Base-by-base conservation (phyloP, 2,329 filamentous ascomycete genomes). In the Mollisiaceae sp. region DNA sequence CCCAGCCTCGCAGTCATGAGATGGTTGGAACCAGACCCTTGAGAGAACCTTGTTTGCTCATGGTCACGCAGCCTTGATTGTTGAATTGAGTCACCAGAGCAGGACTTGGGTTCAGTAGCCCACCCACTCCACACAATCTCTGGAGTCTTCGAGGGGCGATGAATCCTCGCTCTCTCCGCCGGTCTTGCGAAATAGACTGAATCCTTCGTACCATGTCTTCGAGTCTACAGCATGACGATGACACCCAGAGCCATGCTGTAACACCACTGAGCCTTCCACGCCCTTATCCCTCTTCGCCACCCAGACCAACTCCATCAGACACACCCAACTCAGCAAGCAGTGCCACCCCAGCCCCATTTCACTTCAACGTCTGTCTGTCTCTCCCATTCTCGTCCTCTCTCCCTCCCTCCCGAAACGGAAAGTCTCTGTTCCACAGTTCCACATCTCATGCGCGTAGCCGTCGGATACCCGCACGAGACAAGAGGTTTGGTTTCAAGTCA, bases 1-100 rank as follows among this genome's bases (percentile, higher is more conserved):
- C 45, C 45, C 22, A 50, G 45, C 22, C 45, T 50, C 12, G 45
- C 22, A 20, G 45, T 50, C 45, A 50, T 50, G 45, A 50, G 45
- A 27, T 50, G 45, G 45, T 50, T 50, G 45, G 6, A 24, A 11
- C 5, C 45, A 50, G 20, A 50, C 45, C 45, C 45, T 24, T 20
- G 20, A 12, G 45, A n/a, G 41, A n/a, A 43, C 41, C 41, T 50
- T 8, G n/a, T 50, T 27, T 50, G 22, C 45, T 22, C 45, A 11
- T 22, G 22, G 45, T 22, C 6, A 27, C 12, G 45, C 22, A 27
- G 22, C 45, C 22, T 50, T 50, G 45, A 20, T 12, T 20, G 45
- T 8, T 27, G 45, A 50, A 9, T 50, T 18, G 43, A 50, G 45
- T 50, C 45, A 50, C 45, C n/a, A 50, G 45, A 50, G 22, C 45